A percentile compares a stretch with the other conserved stretches of the same genome.
Evolutionary conservation across 1,284 basidiomycete species (phyloP).

Genomic region (Austropuccinia psidii): DNA sequence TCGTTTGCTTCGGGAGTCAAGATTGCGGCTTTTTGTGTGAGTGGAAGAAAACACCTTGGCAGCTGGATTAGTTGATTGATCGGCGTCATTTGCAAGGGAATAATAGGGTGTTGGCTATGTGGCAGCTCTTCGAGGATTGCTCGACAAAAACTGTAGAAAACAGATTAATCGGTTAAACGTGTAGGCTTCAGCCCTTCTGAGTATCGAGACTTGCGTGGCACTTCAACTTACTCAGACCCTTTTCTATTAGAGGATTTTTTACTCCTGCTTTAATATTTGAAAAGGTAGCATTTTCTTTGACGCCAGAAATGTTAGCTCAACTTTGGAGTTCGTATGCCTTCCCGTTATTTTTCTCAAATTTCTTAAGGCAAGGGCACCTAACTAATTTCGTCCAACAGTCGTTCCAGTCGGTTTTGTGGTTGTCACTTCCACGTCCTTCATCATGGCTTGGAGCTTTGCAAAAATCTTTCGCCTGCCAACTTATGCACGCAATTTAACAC

Average conservation of each 20-base stretch:
- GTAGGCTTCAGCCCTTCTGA: neutral
- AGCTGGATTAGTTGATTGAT: neutral
- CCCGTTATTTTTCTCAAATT: neutral
- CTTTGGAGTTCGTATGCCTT: constrained; percentile 43
- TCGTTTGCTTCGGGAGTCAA: too few species aligned
- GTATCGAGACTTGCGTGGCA: neutral
- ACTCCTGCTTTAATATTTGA: constrained; percentile 49
- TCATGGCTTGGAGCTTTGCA: constrained; percentile 45
- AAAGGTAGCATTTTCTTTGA: constrained; percentile 50
- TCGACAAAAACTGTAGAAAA: neutral
- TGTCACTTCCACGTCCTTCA: constrained; percentile 46
- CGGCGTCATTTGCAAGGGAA: neutral
- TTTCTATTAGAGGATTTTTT: constrained; percentile 44
- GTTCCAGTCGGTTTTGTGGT: constrained; percentile 49
- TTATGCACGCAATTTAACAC: constrained; percentile 49
- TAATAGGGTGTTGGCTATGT: constrained; percentile 26
- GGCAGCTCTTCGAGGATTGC: neutral
- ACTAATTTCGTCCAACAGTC: constrained; percentile 24
- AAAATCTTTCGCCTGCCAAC: constrained; percentile 45
- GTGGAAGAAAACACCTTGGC: neutral
- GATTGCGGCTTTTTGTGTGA: constrained; percentile 28
- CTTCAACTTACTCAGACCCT: constrained; percentile 36
- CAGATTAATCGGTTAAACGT: constrained; percentile 22
- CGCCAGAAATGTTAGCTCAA: constrained; percentile 48
- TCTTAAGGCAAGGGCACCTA: neutral